These are phyloP conservation scores for Paraphoma sp. DNA, from an alignment of 2,329 filamentous ascomycete species.

Conservation along the genomic window DNA sequence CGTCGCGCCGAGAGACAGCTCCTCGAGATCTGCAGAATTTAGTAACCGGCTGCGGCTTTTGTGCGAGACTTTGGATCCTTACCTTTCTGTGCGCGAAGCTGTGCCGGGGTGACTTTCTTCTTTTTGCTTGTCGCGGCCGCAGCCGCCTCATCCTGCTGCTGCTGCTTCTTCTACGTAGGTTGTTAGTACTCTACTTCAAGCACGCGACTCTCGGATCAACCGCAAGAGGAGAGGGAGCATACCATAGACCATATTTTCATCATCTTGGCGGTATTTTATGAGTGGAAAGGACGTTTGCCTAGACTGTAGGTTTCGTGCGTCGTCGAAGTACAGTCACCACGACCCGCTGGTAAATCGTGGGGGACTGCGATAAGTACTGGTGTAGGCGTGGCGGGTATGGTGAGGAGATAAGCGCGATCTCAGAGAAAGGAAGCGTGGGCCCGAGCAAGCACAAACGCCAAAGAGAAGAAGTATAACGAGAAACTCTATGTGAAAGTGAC, in stretches of 20 bases:
- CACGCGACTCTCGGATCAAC: not conserved
- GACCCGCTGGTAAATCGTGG: constrained; percentile 18
- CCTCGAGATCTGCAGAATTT: constrained; percentile 71
- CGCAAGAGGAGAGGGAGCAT: constrained; percentile 41
- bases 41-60: constrained; percentile 2
- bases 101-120: constrained; percentile 98
- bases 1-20: constrained; percentile 77
- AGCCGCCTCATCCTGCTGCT: constrained; percentile 89
- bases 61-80: constrained; percentile 11
- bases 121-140: constrained; percentile 82
- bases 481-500: constrained; percentile 11
- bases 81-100: constrained; percentile 97
- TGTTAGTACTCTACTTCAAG: constrained; percentile 27
- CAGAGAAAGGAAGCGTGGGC: constrained; percentile 6
- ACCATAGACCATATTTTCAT: constrained; percentile 99
- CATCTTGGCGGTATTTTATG: constrained; percentile 67
- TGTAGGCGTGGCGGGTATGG: not conserved
- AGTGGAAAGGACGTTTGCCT: constrained; percentile 5
- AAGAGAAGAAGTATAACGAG: constrained; percentile 11
- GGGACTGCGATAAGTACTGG: constrained; percentile 9
- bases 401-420: not conserved
- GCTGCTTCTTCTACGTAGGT: constrained; percentile 77
- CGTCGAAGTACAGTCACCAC: constrained; percentile 9
- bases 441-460: constrained; percentile 19
- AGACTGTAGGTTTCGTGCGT: constrained; percentile 21